phyloP scores from a whole-genome alignment of 176 grass and related monocot species.

The Oryza brachyantha region DNA sequence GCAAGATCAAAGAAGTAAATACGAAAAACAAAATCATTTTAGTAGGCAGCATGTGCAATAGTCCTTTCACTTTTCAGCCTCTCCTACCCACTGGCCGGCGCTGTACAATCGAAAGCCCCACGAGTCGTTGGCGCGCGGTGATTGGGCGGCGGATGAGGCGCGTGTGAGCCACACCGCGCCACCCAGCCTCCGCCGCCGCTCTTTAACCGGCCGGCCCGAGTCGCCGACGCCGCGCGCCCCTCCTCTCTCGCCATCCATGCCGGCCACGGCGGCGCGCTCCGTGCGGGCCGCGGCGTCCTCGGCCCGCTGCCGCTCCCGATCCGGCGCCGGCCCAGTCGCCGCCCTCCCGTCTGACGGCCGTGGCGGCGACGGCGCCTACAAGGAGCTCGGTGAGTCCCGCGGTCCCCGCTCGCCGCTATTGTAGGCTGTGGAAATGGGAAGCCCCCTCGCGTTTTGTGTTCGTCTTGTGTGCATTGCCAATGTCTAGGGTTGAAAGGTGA shows the following conservation, averaged over 20 bases:
- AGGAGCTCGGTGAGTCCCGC: slow-evolving; percentile 39
- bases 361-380: slow-evolving; percentile 28
- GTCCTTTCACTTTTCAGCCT: not conserved
- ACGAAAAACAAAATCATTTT: no score
- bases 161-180: slow-evolving; percentile 52
- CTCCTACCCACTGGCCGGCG: no score
- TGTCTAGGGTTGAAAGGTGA: not conserved
- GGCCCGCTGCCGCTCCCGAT: not conserved
- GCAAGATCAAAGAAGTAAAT: no score
- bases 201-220: not conserved
- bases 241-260: slow-evolving; percentile 2
- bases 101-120: not conserved
- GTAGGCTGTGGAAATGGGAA: not conserved
- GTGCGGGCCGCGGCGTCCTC: not conserved
- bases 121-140: not conserved
- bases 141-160: slow-evolving; percentile 45
- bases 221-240: not conserved
- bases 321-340: slow-evolving; percentile 11
- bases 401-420: not conserved
- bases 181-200: slow-evolving; percentile 26
- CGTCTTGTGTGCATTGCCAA: no score
- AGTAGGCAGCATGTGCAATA: no score
- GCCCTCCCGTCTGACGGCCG: slow-evolving; percentile 38
- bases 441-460: not conserved
- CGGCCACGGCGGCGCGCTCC: slow-evolving; percentile 10